Percentiles rank a stretch among this genome's conserved stretches.
Evolutionary conservation across 2,329 filamentous ascomycete species (phyloP).

Genomic region (Purpureocillium lavendulum): DNA sequence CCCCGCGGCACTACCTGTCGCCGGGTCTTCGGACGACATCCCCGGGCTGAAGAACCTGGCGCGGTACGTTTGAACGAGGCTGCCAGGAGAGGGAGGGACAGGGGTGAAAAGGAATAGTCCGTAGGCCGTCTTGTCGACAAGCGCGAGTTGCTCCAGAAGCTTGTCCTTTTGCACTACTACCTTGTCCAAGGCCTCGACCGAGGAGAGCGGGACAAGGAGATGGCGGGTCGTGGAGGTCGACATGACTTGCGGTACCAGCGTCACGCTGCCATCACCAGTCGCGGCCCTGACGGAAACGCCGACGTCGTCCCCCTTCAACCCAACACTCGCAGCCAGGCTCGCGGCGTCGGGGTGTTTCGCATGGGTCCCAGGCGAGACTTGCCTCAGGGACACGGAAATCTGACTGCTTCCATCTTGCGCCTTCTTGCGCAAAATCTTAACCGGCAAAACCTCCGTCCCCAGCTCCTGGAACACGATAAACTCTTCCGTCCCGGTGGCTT

Average conservation of each 20-base stretch:
- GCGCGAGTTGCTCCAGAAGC: conserved; percentile 7
- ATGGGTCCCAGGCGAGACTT: conserved; percentile 7
- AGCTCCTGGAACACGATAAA: conserved; percentile 8
- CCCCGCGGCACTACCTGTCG: conserved; percentile 13
- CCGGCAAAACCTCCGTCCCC: conserved; percentile 4
- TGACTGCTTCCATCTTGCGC: not conserved
- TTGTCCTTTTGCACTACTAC: conserved; percentile 6
- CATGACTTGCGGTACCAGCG: conserved; percentile 8
- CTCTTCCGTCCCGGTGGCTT: conserved; percentile 2
- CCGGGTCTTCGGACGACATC: conserved; percentile 13
- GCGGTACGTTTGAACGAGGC: conserved; percentile 3
- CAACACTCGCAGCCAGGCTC: conserved; percentile 5
- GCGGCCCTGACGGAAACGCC: not conserved
- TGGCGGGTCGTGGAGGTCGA: conserved; percentile 11
- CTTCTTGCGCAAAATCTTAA: conserved; percentile 3
- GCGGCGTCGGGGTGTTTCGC: conserved; percentile 5
- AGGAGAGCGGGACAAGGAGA: conserved; percentile 9
- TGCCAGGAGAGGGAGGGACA: not conserved
- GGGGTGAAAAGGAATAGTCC: conserved; percentile 9
- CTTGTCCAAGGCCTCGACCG: conserved; percentile 5
- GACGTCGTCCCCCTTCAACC: conserved; percentile 4
- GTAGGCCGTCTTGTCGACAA: conserved; percentile 8
- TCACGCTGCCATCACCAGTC: not conserved
- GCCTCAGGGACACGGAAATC: conserved; percentile 6
- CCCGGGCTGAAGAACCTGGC: conserved; percentile 14